Base-by-base conservation (phyloP, 371 early-diverging fungal species). In the Blastocladiella emersonii region DNA sequence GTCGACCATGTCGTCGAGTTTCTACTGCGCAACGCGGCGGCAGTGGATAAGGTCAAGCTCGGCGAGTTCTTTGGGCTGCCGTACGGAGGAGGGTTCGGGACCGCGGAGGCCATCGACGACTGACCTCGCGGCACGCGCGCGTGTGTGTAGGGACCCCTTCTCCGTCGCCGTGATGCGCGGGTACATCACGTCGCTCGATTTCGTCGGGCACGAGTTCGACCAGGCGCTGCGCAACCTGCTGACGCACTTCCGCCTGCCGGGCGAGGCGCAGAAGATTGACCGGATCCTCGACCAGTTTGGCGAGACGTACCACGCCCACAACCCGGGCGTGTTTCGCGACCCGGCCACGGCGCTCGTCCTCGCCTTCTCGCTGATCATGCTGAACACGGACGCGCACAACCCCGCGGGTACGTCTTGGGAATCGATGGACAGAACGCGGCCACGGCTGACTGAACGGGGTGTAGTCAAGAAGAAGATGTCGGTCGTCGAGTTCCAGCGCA, bases 261-360 rank as follows among this genome's bases (percentile, higher is more conserved):
- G 68, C 34, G 68, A 68, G 43, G 68, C 68, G 17, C 66, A 68
- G 32, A 66, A 68, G 51, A 68, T 68, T 43, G 68, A 68, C n/a
- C 56, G 68, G 10, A 59, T 68, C 15, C 32, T 68, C 48, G 56
- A 63, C n/a, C 36, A 55, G 25, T 68, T 66, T 39, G 68, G 66
- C 13, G n/a, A 10, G 5, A 21, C 48, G 34, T 68, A 60, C 35
- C 49, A 59, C 41, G 23, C 36, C 13, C 12, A 39, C 55, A 66
- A 68, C 25, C 56, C 62, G 27, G 36, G n/a, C 12, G 43, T 21
- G 1, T 66, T 66, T 49, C 6, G 25, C 17, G 45, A 36, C 4
- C 25, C 63, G 34, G 61, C 23, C 23, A 66, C 68, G 55, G 63
- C 68, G n/a, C 66, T 45, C 39, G 61, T 68, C 4, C 49, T 68